Evolutionary conservation across 2,329 filamentous ascomycete species (phyloP), one percentile per base, ranked within the genome.

Genomic region (Aspergillus tubingensis): DNA sequence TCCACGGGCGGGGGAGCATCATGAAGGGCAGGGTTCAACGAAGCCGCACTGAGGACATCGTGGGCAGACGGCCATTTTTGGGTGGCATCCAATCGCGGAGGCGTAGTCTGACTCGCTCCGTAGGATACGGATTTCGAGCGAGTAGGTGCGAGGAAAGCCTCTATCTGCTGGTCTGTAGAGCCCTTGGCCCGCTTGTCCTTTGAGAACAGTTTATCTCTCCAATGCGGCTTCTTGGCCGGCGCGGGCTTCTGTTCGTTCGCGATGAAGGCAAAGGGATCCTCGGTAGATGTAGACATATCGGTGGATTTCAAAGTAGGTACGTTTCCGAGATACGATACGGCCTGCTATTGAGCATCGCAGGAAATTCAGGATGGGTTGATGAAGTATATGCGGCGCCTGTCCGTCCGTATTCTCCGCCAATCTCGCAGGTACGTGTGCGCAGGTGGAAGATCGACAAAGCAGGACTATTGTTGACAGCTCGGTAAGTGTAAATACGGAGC

Each of bases 61-160:
- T 72, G 69, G 8, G 71, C 67, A 10, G 73, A 69, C 27, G 75
- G 72, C 66, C 72, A 72, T 55, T 71, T 70, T 43, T 74, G 70
- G 30, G 72, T 72, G 62, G 78, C 68, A 58, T 77, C 73, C 54
- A 76, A 67, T 23, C 71, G 71, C 54, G 74, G 73, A 13, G 74
- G 66, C 17, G 66, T 67, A 62, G 68, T 77, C 65, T 66, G 76
- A 53, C 62, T 43, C 49, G 59, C 59, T 60, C 57, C 63, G 38
- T 67, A 65, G 15, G 65, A 65, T 49, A 65, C 54, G 2, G 67
- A 65, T 23, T 76, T 79, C 5, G 82, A 76, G 54, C 80, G 82
- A 49, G 81, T 82, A 54, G 82, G 80, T 64, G 81, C 82, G 59
- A 88, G 79, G 72, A 88, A 88, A 70, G 84, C 85, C 72, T 81